Conservation (phyloP, 495 filamentous ascomycete genomes). For the Tuber indicum region DNA sequence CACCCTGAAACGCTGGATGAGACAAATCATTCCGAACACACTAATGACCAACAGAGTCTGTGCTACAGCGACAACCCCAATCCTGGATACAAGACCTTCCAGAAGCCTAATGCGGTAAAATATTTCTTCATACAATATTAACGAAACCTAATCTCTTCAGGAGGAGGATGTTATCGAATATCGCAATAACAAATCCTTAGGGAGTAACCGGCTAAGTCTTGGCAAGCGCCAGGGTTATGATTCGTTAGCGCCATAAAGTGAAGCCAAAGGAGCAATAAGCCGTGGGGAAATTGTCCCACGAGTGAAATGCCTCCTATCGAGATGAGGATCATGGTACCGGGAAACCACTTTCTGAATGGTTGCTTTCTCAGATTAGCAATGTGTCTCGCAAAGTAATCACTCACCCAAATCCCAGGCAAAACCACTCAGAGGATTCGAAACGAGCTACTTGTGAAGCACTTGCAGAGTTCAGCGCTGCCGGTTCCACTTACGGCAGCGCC, state of each 20-base stretch:
- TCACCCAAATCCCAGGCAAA: background rate
- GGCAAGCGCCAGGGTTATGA: background rate
- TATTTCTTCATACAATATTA: background rate
- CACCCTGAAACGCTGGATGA: background rate
- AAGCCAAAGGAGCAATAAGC: background rate
- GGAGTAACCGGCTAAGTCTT: background rate
- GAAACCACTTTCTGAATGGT: background rate
- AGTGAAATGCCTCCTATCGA: background rate
- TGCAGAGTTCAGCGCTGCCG: background rate
- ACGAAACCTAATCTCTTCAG: background rate
- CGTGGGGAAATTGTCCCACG: background rate
- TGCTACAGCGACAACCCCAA: background rate
- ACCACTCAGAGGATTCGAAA: background rate
- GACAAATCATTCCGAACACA: background rate
- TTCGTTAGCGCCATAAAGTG: background rate
- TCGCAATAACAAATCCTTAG: background rate
- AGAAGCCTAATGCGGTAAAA: background rate
- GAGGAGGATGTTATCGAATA: background rate
- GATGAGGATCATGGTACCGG: background rate
- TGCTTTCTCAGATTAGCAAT: background rate
- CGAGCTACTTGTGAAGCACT: background rate
- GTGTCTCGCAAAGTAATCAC: background rate
- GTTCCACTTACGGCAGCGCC: background rate
- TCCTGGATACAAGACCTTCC: background rate
- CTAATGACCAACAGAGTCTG: background rate